Conservation (phyloP, 371 early-diverging fungal genomes). For the Mortierella sp. region DNA sequence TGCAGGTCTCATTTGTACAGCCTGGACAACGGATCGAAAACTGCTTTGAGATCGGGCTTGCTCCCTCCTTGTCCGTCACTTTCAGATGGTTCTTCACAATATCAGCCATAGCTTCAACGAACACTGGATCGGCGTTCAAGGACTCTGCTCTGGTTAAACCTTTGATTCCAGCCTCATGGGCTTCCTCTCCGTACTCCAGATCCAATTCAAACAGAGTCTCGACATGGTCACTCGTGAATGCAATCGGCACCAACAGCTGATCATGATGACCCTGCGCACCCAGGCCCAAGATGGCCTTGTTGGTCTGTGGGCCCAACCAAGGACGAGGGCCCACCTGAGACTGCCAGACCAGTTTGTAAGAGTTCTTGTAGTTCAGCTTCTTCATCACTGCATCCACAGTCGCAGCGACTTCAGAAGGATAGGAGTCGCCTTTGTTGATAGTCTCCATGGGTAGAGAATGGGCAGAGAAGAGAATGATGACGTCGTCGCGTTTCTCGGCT, state of each 20-base stretch:
- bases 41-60: conserved; percentile 69
- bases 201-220: conserved; percentile 97
- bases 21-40: conserved; percentile 85
- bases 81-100: conserved; percentile 84
- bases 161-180: conserved; percentile 79
- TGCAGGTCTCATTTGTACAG: conserved; percentile 81
- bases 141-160: conserved; percentile 90
- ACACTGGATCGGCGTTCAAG: conserved; percentile 89
- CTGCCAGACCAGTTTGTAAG: conserved; percentile 96
- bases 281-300: conserved; percentile 80
- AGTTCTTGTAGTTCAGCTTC: conserved; percentile 75
- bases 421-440: conserved; percentile 92
- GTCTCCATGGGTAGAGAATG: conserved; percentile 96
- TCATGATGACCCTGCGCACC: conserved; percentile 83
- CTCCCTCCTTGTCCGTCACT: conserved; percentile 44
- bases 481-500: conserved; percentile 70
- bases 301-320: conserved; percentile 95
- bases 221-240: conserved; percentile 96
- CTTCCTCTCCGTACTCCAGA: conserved; percentile 89
- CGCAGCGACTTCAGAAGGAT: conserved; percentile 93
- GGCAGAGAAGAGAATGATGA: conserved; percentile 92
- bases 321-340: conserved; percentile 94
- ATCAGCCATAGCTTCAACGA: conserved; percentile 90
- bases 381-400: conserved; percentile 90
- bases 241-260: conserved; percentile 90